Evolutionary conservation across 352 stramenopile species (phyloP).

Genomic region (Globisporangium uncinulatum): DNA sequence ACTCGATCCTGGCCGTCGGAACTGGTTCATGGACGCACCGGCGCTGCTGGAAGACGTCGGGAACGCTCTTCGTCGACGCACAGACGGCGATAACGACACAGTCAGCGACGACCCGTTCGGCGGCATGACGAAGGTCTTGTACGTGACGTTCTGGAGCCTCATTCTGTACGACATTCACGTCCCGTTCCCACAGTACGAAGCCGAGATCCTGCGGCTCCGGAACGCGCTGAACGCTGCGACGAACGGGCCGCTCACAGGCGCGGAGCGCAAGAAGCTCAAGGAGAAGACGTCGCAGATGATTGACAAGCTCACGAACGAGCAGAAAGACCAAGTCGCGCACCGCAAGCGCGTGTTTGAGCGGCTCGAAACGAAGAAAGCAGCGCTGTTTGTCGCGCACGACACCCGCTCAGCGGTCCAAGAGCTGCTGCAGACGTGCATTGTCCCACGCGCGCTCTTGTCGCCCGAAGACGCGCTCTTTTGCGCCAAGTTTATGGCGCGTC

Average conservation of each 20-base stretch:
- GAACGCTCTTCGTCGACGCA: constrained; percentile 20
- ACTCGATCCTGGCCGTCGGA: constrained; percentile 15
- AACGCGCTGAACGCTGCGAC: constrained; percentile 41
- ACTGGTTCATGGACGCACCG: constrained; percentile 66
- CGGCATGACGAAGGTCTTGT: constrained; percentile 71
- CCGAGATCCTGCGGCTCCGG: constrained; percentile 69
- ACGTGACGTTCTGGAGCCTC: constrained; percentile 82
- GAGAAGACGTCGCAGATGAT: constrained; percentile 76
- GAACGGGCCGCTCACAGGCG: constrained; percentile 25
- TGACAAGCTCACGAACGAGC: constrained; percentile 77
- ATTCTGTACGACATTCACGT: constrained; percentile 86
- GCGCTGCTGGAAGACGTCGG: constrained; percentile 57
- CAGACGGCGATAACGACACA: constrained; percentile 6
- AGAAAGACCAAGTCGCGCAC: constrained; percentile 82
- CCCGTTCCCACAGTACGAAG: constrained; percentile 81
- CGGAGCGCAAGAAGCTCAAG: constrained; percentile 78
- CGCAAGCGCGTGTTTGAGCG: constrained; percentile 80
- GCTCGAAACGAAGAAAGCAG: constrained; percentile 62
- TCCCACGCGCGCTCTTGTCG: constrained; percentile 68
- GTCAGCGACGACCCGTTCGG: constrained; percentile 41
- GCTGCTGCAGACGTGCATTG: constrained; percentile 77
- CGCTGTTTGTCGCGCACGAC: constrained; percentile 46
- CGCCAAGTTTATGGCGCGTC: constrained; percentile 80
- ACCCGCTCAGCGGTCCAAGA: constrained; percentile 53
- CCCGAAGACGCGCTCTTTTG: constrained; percentile 81